Evolutionary conservation across 2,329 filamentous ascomycete species (phyloP), one percentile per base, ranked within the genome.

Genomic region (Alternaria alternata): DNA sequence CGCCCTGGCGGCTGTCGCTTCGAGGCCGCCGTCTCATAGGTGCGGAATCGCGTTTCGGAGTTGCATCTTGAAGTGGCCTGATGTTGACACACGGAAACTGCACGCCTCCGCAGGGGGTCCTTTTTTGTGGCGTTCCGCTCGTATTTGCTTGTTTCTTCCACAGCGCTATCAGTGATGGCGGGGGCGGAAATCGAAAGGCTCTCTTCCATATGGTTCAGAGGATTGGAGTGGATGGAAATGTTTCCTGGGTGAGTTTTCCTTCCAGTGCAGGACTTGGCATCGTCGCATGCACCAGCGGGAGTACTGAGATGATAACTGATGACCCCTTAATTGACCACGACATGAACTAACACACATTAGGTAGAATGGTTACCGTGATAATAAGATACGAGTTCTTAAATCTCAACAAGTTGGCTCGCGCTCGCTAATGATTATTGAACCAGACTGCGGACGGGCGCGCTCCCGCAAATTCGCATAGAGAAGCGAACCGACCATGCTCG

Each of bases 61-160:
- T 44, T 51, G 53, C 22, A 22, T 26, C 39, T 51, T 34, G 34
- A 39, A 53, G 51, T 66, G 65, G 65, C 44, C 59, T 67, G 63
- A 68, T 63, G 36, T 39, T 69, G 57, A 69, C 67, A 63, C 65
- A 66, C 54, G 12, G 38, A 47, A 62, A 65, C 57, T 55, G 61
- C 56, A 60, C 42, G 52, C 39, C 58, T 51, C 38, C 56, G 32
- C 54, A 56, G 43, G 54, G 46, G 24, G 38, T 56, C 28, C 32
- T 30, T 36, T 36, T 32, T n/a, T 54, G 62, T 67, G 67, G 68
- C 67, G 59, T 58, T 65, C 59, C 67, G 66, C 69, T 61, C 66
- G 69, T 69, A 68, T 70, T 70, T 67, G 69, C 55, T 67, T 69
- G 66, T 66, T 61, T 43, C 22, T 44, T 66, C 66, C 56, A 39